phyloP scores from a whole-genome alignment of 108 stramenopile genomes.

The Cyclostephanos tholiformis region DNA sequence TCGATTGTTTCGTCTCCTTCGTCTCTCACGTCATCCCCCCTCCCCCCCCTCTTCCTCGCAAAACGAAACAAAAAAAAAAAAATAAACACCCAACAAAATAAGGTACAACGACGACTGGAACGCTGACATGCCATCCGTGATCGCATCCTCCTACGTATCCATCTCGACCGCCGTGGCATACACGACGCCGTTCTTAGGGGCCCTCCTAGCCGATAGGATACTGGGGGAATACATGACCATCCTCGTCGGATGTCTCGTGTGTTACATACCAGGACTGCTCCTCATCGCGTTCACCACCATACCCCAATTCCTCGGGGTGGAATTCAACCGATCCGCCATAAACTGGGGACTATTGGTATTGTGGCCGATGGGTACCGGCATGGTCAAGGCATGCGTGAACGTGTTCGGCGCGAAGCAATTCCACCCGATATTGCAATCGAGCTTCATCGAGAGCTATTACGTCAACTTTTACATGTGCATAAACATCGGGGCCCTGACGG shows the following conservation, averaged over 20 bases:
- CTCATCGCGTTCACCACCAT: conserved; percentile 74
- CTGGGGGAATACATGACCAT: conserved; percentile 83
- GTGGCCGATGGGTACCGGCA: conserved; percentile 88
- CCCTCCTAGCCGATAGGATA: conserved; percentile 71
- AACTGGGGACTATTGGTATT: conserved; percentile 61
- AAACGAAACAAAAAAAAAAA: no score
- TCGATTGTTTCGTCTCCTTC: no score
- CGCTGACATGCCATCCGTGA: conserved; percentile 64
- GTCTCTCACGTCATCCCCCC: not conserved
- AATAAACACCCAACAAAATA: not conserved
- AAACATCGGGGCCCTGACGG: conserved; percentile 85
- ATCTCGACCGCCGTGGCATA: conserved; percentile 84
- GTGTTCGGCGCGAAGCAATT: conserved; percentile 90
- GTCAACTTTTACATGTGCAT: conserved; percentile 92
- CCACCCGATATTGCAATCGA: conserved; percentile 82
- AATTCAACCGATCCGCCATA: conserved; percentile 60
- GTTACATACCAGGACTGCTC: conserved; percentile 80
- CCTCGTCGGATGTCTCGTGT: conserved; percentile 54
- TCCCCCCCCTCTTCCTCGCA: no score
- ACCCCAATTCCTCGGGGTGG: conserved; percentile 63
- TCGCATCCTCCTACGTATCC: conserved; percentile 73
- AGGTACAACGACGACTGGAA: conserved; percentile 79
- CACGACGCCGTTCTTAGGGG: conserved; percentile 83
- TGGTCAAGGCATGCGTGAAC: conserved; percentile 84
- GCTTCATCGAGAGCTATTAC: conserved; percentile 79